Conservation (phyloP, 2,329 filamentous ascomycete genomes). For the Triangularia verruculosa region DNA sequence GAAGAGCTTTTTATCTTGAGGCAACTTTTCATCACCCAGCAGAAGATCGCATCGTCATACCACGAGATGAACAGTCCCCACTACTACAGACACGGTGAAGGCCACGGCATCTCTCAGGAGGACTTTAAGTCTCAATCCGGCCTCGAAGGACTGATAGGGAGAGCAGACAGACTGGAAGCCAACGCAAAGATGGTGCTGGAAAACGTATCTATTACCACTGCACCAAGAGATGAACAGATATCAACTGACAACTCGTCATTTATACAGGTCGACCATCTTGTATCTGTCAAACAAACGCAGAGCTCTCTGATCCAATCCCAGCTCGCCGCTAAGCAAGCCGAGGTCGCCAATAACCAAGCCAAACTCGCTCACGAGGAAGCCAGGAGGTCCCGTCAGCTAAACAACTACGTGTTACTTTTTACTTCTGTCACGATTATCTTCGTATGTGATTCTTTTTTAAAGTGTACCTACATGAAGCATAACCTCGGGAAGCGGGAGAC, state of each 20-base stretch:
- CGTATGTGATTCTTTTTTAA: neutral
- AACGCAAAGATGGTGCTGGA: neutral
- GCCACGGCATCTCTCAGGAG: neutral
- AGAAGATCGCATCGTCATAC: neutral
- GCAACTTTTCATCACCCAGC: neutral
- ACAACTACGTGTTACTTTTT: constrained; percentile 6
- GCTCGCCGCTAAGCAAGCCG: neutral
- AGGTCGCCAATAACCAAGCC: neutral
- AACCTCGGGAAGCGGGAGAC: neutral
- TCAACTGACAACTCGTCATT: neutral
- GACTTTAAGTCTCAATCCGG: neutral
- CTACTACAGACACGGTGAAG: neutral
- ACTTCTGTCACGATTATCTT: neutral
- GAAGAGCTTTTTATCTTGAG: constrained; percentile 1
- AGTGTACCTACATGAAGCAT: too few species aligned
- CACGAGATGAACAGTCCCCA: too few species aligned
- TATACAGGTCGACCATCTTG: neutral
- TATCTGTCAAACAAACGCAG: neutral
- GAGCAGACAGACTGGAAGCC: neutral
- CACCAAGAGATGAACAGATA: too few species aligned
- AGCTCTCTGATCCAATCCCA: neutral
- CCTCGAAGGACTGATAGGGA: neutral
- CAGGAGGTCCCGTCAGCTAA: neutral
- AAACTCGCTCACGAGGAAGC: neutral
- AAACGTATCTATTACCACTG: neutral